Percentiles rank a stretch among this genome's conserved stretches.
phyloP scores from a whole-genome alignment of 805 yeast genomes.

The Monosporozyma unispora region DNA sequence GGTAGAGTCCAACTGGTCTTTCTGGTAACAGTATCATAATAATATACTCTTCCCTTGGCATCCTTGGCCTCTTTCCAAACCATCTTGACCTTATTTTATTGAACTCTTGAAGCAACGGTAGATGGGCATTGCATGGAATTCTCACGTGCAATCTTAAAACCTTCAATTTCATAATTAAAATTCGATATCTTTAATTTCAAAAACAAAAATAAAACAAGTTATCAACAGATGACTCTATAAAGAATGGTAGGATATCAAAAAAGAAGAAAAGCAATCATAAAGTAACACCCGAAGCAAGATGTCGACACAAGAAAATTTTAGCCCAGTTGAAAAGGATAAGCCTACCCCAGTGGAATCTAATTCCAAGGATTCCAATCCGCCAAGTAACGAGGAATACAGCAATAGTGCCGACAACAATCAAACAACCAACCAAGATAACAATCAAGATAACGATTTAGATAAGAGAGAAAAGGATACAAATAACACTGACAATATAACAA shows the following conservation, averaged over 20 bases:
- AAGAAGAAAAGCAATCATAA: background rate
- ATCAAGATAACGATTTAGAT: background rate
- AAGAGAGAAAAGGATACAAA: background rate
- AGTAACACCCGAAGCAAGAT: too few species aligned
- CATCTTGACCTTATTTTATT: background rate
- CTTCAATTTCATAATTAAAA: background rate
- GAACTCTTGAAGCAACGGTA: background rate
- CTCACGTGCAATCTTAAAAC: background rate
- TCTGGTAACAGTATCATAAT: slow-evolving; percentile 54
- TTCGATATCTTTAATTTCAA: background rate
- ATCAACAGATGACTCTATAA: background rate
- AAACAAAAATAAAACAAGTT: background rate
- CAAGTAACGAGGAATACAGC: background rate
- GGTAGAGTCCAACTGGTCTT: slow-evolving; percentile 83
- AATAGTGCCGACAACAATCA: background rate
- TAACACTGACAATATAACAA: background rate
- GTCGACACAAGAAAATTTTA: background rate
- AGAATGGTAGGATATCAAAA: background rate
- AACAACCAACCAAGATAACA: background rate
- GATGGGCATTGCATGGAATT: background rate
- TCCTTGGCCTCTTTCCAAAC: slow-evolving; percentile 60
- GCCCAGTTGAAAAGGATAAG: background rate
- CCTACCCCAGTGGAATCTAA: background rate
- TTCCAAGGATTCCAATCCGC: background rate
- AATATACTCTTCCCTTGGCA: slow-evolving; percentile 61